Percentiles rank a stretch among this genome's conserved stretches.
phyloP scores from a whole-genome alignment of 148 eudicot species.

The Polygonum aviculare region DNA sequence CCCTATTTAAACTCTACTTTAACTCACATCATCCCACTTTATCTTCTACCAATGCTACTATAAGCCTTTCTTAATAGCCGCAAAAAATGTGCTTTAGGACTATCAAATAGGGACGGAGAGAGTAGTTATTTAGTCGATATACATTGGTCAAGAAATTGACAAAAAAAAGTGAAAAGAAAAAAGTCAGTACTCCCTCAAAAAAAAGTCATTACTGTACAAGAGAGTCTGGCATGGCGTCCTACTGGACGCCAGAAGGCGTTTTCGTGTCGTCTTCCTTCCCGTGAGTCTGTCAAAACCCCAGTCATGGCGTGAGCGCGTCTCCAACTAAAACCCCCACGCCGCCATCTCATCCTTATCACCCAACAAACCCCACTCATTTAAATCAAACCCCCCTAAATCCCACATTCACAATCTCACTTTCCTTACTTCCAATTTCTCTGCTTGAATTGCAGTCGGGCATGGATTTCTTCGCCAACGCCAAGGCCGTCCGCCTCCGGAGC shows the following conservation, averaged over 20 bases:
- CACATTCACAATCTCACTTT: background rate
- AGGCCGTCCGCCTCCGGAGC: constrained; percentile 41
- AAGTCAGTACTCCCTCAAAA: background rate
- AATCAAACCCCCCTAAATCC: background rate
- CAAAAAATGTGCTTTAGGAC: too few relatives aligned
- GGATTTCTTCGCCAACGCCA: constrained; percentile 67
- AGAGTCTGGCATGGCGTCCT: background rate
- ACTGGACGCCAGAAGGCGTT: background rate
- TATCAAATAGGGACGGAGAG: too few relatives aligned
- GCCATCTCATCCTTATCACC: background rate
- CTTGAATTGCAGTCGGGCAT: constrained; percentile 30
- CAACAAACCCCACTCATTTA: background rate
- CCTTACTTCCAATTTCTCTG: background rate
- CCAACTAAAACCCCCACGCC: background rate
- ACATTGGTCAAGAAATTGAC: too few relatives aligned
- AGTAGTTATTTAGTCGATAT: too few relatives aligned
- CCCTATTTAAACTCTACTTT: too few relatives aligned
- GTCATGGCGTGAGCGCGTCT: background rate
- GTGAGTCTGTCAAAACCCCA: background rate
- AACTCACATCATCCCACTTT: too few relatives aligned
- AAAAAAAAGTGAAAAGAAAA: background rate
- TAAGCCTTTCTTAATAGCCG: too few relatives aligned
- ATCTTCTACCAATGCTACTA: too few relatives aligned
- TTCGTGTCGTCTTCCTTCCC: constrained; percentile 4
- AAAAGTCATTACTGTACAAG: background rate